Base-by-base conservation (phyloP, 176 grass and related monocot species). In the Coix lacrymajobi region DNA sequence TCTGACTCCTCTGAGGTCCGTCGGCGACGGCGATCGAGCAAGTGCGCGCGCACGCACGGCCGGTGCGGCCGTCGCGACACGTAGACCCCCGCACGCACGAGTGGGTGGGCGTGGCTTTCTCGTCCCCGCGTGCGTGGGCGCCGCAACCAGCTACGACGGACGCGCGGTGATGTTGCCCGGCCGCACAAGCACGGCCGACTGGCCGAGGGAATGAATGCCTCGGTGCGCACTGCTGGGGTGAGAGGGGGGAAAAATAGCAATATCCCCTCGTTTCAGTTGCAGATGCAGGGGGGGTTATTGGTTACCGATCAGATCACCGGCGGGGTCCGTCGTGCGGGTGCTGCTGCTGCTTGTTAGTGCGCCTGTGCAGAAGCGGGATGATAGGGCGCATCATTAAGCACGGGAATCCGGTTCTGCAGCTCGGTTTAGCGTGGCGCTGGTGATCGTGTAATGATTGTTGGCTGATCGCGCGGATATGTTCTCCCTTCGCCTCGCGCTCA, bases 381-480 rank as follows among this genome's bases (percentile, higher is more conserved):
- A 88, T 80, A 84, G 84, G 87, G 16, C 36, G 81, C 68, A 38
- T 48, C 38, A 46, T 36, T 75, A 65, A 33, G 45, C 79, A 15
- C 76, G 46, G 37, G 87, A 84, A 89, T 75, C 76, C 5, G 77
- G 77, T 85, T 85, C 82, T 39, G 49, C n/a, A 17, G 16, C 82
- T 62, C 8, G 19, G 26, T 70, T 81, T 89, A 89, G 12, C 2
- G n/a, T n/a, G 13, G 39, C 19, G 65, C 20, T 0, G 1, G 11
- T 29, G 56, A 62, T 13, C 32, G 26, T 6, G 36, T 37, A 29
- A 69, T 71, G 16, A 65, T 88, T 79, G 81, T 66, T 84, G 66
- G 20, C 51, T 11, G 38, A 33, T 76, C 49, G 40, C 20, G 76
- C 6, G 70, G 82, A 81, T 69, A 61, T 76, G 76, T 84, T 75